Evolutionary conservation across 352 stramenopile genomes (phyloP).

Genomic region (Stramenopiles sp.): DNA sequence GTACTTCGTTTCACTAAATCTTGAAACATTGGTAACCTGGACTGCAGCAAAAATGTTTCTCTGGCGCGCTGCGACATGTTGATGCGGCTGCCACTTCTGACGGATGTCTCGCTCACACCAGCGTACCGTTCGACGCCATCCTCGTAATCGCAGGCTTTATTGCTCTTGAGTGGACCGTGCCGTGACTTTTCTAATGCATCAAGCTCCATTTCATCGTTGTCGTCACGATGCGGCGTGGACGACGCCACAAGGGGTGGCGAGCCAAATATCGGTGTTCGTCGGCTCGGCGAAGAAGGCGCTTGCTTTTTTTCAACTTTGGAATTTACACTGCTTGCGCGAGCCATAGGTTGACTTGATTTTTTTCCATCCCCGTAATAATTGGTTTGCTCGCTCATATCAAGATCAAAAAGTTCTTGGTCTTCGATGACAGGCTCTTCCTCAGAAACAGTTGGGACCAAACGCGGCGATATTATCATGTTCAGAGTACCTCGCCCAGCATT

Average conservation of each 20-base stretch:
- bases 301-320: no score
- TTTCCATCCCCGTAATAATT: no score
- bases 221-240: no score
- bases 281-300: not conserved
- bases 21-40: conserved; percentile 32
- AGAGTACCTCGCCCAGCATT: no score
- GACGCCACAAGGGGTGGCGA: not conserved
- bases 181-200: conserved; percentile 30
- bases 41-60: conserved; percentile 23
- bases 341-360: no score
- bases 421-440: not conserved
- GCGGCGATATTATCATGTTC: not conserved
- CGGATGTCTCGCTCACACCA: conserved; percentile 42
- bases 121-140: no score
- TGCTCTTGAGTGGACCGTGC: conserved; percentile 26
- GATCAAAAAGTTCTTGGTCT: no score
- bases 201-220: no score
- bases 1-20: conserved; percentile 46
- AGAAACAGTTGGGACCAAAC: not conserved
- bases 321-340: no score
- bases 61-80: conserved; percentile 34
- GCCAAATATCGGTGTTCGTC: not conserved
- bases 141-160: conserved; percentile 38
- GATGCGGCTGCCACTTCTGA: conserved; percentile 33
- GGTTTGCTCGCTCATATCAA: no score